Conservation (phyloP, 1,139 yeast species). For the Hansenula anomala region DNA sequence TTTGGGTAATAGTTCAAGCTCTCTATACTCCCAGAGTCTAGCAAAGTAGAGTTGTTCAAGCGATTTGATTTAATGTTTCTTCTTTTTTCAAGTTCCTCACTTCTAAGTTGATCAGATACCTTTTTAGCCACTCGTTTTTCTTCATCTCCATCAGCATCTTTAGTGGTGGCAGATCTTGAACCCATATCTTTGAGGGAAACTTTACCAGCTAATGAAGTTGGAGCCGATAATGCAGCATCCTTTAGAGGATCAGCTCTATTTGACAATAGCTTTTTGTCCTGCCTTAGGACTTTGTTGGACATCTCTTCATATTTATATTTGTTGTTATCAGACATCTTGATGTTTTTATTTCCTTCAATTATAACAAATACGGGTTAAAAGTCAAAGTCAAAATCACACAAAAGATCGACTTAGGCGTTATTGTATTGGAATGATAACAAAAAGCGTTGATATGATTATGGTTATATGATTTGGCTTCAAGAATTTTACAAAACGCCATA, state of each 20-base stretch:
- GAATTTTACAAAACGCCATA: neutral
- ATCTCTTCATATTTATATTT: constrained; percentile 55
- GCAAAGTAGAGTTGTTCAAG: constrained; percentile 21
- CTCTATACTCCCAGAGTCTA: constrained; percentile 31
- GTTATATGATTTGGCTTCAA: neutral
- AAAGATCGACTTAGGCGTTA: too few species aligned
- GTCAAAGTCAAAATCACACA: too few species aligned
- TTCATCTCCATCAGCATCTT: constrained; percentile 5
- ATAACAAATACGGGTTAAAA: neutral
- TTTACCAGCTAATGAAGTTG: constrained; percentile 67
- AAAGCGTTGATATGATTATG: too few species aligned
- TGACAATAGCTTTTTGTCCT: constrained; percentile 45
- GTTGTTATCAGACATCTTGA: constrained; percentile 16
- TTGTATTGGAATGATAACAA: too few species aligned
- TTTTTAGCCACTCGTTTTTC: constrained; percentile 20
- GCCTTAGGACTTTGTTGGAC: constrained; percentile 70
- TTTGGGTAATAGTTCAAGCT: constrained; percentile 47
- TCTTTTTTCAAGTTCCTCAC: constrained; percentile 9
- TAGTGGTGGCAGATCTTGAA: constrained; percentile 30
- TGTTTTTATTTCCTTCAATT: neutral
- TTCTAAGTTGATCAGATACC: constrained; percentile 16
- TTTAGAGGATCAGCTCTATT: constrained; percentile 32
- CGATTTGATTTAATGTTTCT: constrained; percentile 5
- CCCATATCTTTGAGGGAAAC: constrained; percentile 71
- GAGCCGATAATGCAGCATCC: constrained; percentile 53